A percentile compares a stretch with the other conserved stretches of the same genome.
Evolutionary conservation across 2,329 filamentous ascomycete species (phyloP).

Genomic region (Paraconiothyrium sp.): DNA sequence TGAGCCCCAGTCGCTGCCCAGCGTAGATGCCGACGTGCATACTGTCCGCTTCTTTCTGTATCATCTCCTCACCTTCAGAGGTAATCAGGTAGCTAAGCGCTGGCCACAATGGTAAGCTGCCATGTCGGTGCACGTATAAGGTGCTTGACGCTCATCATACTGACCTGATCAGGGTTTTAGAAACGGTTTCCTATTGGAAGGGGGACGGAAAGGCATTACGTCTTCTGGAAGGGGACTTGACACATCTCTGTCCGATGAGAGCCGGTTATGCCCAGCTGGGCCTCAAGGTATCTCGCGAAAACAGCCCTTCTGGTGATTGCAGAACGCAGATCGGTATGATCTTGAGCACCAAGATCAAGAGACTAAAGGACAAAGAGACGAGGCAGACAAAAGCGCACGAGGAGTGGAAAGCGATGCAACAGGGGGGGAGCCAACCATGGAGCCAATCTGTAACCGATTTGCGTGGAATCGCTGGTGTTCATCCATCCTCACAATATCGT

Average conservation of each 20-base stretch:
- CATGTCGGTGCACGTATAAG: background rate
- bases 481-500: background rate
- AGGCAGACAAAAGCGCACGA: background rate
- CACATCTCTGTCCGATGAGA: slow-evolving; percentile 23
- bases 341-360: slow-evolving; percentile 12
- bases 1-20: slow-evolving; percentile 19
- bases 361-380: slow-evolving; percentile 14
- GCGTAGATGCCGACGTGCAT: slow-evolving; percentile 15
- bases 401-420: slow-evolving; percentile 14
- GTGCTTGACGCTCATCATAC: background rate
- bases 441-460: background rate
- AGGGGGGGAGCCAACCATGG: background rate
- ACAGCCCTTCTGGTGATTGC: slow-evolving; percentile 16
- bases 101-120: slow-evolving; percentile 28
- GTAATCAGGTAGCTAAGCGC: slow-evolving; percentile 18
- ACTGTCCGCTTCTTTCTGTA: slow-evolving; percentile 35
- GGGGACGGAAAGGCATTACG: slow-evolving; percentile 27
- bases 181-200: slow-evolving; percentile 32
- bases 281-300: background rate
- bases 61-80: slow-evolving; percentile 27
- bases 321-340: slow-evolving; percentile 7
- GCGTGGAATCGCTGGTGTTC: background rate
- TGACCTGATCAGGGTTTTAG: slow-evolving; percentile 27
- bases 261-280: slow-evolving; percentile 19
- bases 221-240: slow-evolving; percentile 16